Evolutionary conservation across 2,329 filamentous ascomycete species (phyloP), one percentile per base, ranked within the genome.

Genomic region (Coniochaeta sp.): DNA sequence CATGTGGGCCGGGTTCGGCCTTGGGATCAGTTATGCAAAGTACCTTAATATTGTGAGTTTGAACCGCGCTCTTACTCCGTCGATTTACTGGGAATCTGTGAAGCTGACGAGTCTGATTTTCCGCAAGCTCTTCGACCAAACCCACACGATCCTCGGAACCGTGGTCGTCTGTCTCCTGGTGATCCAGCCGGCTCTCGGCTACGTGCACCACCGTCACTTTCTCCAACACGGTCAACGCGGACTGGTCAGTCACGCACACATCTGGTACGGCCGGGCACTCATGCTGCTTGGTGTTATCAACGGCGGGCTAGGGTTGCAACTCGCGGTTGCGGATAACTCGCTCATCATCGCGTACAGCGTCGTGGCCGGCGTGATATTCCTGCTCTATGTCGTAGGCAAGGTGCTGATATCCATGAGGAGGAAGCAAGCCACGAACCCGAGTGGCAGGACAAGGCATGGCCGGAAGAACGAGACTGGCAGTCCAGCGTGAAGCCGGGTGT

Each of bases 251-350:
- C 72, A 86, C 64, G 68, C 75, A 1, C 86, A 89, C 67, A 81
- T 87, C 64, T 88, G 84, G 83, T 85, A 80, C 66, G 86, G 86
- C 14, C 79, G 86, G 19, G 66, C 74, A 1, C 70, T 88, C 50
- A 81, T 89, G 63, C 60, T 82, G 19, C 68, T 88, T 2, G 86
- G 83, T 28, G 76, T 88, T 52, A 69, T 88, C 65, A 89, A 89
- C 66, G 86, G 86, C 60, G 86, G 85, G 0, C 70, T 89, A 4
- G 86, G 86, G 3, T 72, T 89, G 31, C 63, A 79, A 64, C 73
- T 86, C 17, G 76, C 81, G 0, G 63, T 65, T 17, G 76, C 78
- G 0, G 64, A 71, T 0, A 70, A 63, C 2, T 67, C 69, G 12
- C 78, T 79, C 52, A 70, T 81, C 58, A 77, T 83, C 56, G 81